Conservation (phyloP, 108 stramenopile species). For the Fistulifera solaris region DNA sequence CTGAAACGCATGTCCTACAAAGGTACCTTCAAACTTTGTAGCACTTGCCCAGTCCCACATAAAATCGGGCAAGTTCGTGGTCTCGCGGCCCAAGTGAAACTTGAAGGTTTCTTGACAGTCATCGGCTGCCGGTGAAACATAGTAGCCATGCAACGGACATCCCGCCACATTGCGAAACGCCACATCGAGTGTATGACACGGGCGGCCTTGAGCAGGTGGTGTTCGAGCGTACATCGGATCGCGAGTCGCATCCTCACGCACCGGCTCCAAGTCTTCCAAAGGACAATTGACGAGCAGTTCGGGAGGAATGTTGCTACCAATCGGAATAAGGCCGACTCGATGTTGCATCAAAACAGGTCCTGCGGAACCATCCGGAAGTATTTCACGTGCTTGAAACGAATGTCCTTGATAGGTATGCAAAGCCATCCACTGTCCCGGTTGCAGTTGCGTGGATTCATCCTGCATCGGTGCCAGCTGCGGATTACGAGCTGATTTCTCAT, state of each 20-base stretch:
- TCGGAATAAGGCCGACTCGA: constrained; percentile 31
- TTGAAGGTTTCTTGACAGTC: constrained; percentile 30
- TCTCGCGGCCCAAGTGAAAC: constrained; percentile 31
- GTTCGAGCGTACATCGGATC: constrained; percentile 10
- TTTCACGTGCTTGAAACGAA: constrained; percentile 34
- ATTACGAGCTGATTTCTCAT: constrained; percentile 28
- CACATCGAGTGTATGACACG: constrained; percentile 30
- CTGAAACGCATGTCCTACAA: constrained; percentile 35
- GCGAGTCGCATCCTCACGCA: constrained; percentile 4
- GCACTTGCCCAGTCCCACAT: constrained; percentile 31
- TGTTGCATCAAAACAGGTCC: constrained; percentile 35
- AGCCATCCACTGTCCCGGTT: constrained; percentile 19
- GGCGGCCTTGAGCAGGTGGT: not conserved
- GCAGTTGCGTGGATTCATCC: constrained; percentile 25
- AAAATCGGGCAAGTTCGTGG: constrained; percentile 16
- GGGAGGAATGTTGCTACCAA: constrained; percentile 16
- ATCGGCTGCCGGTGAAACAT: not conserved
- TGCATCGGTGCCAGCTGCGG: constrained; percentile 23
- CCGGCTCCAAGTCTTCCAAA: constrained; percentile 21
- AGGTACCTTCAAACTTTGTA: constrained; percentile 38
- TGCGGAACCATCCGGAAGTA: constrained; percentile 15
- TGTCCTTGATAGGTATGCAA: constrained; percentile 12
- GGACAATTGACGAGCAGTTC: constrained; percentile 7
- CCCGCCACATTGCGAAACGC: constrained; percentile 36
- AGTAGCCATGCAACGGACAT: constrained; percentile 38